phyloP scores from a whole-genome alignment of 768 basidiomycete genomes.

The Ephemerocybe angulata region DNA sequence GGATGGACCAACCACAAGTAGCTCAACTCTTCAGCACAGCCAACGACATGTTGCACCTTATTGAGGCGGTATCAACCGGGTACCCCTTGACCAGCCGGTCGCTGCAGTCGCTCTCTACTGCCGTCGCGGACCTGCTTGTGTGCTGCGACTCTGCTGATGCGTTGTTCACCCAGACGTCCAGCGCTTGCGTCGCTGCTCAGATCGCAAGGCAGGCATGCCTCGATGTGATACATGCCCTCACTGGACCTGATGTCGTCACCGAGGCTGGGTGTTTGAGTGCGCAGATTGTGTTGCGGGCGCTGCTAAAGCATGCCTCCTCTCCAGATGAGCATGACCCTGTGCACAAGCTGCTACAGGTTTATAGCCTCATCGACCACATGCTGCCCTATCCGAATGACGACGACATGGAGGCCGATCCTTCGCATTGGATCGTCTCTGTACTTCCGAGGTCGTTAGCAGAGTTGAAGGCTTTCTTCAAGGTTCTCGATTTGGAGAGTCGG shows the following conservation, averaged over 20 bases:
- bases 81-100: conserved; percentile 52
- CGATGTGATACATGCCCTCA: conserved; percentile 43
- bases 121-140: conserved; percentile 52
- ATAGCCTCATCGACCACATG: conserved; percentile 53
- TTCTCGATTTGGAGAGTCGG: conserved; percentile 55
- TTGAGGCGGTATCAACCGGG: conserved; percentile 41
- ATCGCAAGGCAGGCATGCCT: conserved; percentile 48
- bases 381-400: conserved; percentile 38
- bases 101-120: conserved; percentile 39
- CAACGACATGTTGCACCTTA: conserved; percentile 50
- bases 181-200: conserved; percentile 40
- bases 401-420: conserved; percentile 17
- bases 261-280: conserved; percentile 39
- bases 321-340: conserved; percentile 50
- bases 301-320: conserved; percentile 48
- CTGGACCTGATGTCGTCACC: conserved; percentile 25
- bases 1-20: conserved; percentile 39
- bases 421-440: conserved; percentile 49
- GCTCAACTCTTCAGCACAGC: conserved; percentile 54
- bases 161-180: conserved; percentile 35
- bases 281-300: conserved; percentile 50
- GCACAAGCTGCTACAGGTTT: conserved; percentile 51
- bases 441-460: conserved; percentile 57
- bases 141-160: conserved; percentile 30
- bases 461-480: conserved; percentile 50